Base-by-base conservation (phyloP, 2,329 filamentous ascomycete genomes). In the Apiospora sp. region DNA sequence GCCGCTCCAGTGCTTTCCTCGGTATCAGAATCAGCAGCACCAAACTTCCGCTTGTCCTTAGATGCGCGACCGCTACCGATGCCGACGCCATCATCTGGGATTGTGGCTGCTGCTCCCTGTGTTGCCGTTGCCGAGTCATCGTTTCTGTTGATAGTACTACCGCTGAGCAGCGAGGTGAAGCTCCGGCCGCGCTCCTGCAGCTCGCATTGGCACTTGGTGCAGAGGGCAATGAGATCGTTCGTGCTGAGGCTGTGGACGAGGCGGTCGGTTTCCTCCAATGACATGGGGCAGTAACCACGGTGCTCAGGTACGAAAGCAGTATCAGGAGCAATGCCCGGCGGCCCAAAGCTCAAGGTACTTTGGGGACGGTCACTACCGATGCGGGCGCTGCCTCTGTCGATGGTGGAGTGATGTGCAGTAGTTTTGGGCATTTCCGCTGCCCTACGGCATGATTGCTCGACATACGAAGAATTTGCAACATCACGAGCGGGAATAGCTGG, bases 11-110 rank as follows among this genome's bases (percentile, higher is more conserved):
- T 30, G 54, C 2, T 3, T 14, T 37, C 34, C 58, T 41, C 34
- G 3, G 7, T 12, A 61, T 64, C 58, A 3, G 34, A 12, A 8
- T 24, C 58, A 3, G 58, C 10, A 41, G n/a, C 58, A n/a, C 41
- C 58, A 22, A 41, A 22, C 58, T 64, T 64, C 34, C 58, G 58
- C 58, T 64, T 64, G 19, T 64, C 58, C 58, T 64, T 64, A 41
- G 22, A n/a, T 41, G 22, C 19, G 34, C 58, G 30, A 22, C 34
- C 58, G 34, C 34, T n/a, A 22, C 54, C 7, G 54, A 61, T 34
- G 30, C 8, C 34, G 19, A 14, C 24, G 54, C 19, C 30, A 61
- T 2, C 8, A 19, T n/a, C 30, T 24, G 4, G 30, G 1, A 22
- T 19, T 22, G 7, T 7, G 6, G 30, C 19, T 0, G 10, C 58